Evolutionary conservation across 1,284 basidiomycete species (phyloP).

Genomic region (Bondarzewia mesenterica): DNA sequence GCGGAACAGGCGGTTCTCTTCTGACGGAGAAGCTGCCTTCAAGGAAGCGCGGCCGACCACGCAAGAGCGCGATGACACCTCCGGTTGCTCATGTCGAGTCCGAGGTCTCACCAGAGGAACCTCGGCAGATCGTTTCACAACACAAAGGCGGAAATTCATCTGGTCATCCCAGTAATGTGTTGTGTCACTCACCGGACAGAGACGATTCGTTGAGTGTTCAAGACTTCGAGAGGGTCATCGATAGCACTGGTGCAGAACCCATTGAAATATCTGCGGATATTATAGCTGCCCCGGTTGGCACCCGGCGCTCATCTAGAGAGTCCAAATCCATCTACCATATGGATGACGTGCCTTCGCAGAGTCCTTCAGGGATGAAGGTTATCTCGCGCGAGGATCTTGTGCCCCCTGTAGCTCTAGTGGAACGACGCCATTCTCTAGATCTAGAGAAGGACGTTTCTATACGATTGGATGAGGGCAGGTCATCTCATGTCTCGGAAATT

Average conservation of each 20-base stretch:
- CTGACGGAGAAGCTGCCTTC: constrained; percentile 10
- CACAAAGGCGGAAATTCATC: background rate
- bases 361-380: too few species aligned
- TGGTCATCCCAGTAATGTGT: background rate
- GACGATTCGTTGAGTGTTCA: background rate
- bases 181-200: background rate
- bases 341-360: too few species aligned
- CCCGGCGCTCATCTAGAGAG: background rate
- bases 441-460: too few species aligned
- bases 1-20: background rate
- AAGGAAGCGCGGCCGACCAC: constrained; percentile 20
- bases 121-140: background rate
- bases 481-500: too few species aligned
- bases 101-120: background rate
- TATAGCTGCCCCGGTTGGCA: too few species aligned
- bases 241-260: too few species aligned
- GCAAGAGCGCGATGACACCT: constrained; percentile 7
- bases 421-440: too few species aligned
- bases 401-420: too few species aligned
- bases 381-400: too few species aligned
- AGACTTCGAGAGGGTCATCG: too few species aligned
- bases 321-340: background rate
- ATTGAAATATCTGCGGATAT: too few species aligned
- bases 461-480: too few species aligned
- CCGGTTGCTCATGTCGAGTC: background rate